Evolutionary conservation across 2,329 filamentous ascomycete genomes (phyloP).

Genomic region (Dactylellina cionopaga): DNA sequence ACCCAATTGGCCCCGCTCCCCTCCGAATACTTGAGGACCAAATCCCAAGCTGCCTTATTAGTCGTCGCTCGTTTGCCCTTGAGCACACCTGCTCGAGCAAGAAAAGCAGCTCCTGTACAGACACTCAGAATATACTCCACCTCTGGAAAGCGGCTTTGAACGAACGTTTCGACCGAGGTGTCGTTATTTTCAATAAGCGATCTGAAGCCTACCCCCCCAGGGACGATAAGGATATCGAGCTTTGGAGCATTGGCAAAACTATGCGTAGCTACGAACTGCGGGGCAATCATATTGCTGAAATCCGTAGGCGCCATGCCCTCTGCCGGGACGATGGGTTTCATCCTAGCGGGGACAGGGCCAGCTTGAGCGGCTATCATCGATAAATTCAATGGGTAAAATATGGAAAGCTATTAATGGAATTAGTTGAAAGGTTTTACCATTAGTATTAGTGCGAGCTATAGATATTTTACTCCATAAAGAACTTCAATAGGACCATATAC

Average conservation of each 20-base stretch:
- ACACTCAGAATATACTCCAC: conserved; percentile 71
- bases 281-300: conserved; percentile 16
- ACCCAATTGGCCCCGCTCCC: conserved; percentile 70
- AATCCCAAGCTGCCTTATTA: conserved; percentile 66
- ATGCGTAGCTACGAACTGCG: conserved; percentile 52
- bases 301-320: no score
- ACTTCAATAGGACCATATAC: no score
- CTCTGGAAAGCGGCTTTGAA: conserved; percentile 63
- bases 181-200: conserved; percentile 40
- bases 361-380: no score
- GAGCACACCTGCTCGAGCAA: conserved; percentile 70
- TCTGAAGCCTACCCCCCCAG: conserved; percentile 69
- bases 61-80: conserved; percentile 72
- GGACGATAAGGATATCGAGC: conserved; percentile 72
- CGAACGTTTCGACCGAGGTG: conserved; percentile 58
- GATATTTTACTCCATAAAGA: no score
- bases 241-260: conserved; percentile 52
- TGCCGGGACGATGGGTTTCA: no score
- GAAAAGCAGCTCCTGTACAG: conserved; percentile 72
- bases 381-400: no score
- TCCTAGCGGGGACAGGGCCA: no score
- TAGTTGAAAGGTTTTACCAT: no score
- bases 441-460: no score
- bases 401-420: no score
- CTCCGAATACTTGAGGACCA: conserved; percentile 61